Evolutionary conservation across 2,329 filamentous ascomycete species (phyloP).

Genomic region (Dryadomyces sulphureus): DNA sequence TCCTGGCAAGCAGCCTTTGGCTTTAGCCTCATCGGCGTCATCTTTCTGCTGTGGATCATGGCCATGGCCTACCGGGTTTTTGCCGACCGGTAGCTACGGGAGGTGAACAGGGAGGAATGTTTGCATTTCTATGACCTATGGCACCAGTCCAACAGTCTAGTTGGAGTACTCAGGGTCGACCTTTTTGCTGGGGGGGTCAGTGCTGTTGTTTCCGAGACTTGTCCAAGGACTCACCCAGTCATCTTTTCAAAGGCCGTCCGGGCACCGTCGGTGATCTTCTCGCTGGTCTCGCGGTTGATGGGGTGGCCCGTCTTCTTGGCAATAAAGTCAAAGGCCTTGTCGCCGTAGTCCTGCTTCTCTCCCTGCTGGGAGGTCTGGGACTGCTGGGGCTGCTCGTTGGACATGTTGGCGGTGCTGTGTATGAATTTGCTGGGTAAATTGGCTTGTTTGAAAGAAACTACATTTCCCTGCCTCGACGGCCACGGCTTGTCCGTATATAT

Average conservation of each 20-base stretch:
- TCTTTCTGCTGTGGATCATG: conserved; percentile 55
- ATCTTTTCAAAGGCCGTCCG: conserved; percentile 22
- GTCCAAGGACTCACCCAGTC: conserved; percentile 18
- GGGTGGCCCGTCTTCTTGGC: conserved; percentile 15
- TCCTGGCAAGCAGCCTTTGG: conserved; percentile 51
- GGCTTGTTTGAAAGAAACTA: neutral
- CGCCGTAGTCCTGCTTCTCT: conserved; percentile 12
- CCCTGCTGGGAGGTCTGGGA: neutral
- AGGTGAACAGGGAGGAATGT: too few relatives aligned
- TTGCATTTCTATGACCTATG: too few relatives aligned
- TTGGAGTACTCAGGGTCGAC: conserved; percentile 19
- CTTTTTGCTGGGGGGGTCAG: conserved; percentile 17
- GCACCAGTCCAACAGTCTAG: too few relatives aligned
- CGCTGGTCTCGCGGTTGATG: conserved; percentile 12
- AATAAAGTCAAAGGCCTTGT: conserved; percentile 15
- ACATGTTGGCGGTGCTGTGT: neutral
- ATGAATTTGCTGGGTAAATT: neutral
- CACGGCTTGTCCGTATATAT: neutral
- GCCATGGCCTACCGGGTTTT: conserved; percentile 54
- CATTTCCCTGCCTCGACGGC: neutral
- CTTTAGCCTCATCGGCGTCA: conserved; percentile 41
- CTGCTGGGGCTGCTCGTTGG: conserved; percentile 4
- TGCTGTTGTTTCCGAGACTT: neutral
- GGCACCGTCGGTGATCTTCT: conserved; percentile 20
- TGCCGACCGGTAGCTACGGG: conserved; percentile 15